Percentiles rank a stretch among this genome's conserved stretches.
Conservation (phyloP, 179 eudicot species). For the Beta corolliflora region DNA sequence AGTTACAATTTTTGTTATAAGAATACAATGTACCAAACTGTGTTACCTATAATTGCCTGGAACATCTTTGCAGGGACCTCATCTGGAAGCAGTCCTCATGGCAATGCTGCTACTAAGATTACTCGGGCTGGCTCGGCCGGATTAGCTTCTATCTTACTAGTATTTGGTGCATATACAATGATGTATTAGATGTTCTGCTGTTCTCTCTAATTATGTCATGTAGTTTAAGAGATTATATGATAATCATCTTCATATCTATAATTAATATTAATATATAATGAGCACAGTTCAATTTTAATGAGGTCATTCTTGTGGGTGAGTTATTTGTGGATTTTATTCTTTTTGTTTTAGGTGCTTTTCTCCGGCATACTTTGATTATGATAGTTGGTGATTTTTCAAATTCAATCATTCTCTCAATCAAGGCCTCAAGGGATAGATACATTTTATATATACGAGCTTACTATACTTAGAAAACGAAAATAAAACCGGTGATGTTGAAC, state of each 20-base stretch:
- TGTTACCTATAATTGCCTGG: background rate
- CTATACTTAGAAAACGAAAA: too few species aligned
- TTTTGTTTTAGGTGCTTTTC: too few species aligned
- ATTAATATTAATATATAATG: background rate
- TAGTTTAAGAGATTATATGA: background rate
- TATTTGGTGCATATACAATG: conserved; percentile 11
- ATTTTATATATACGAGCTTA: too few species aligned
- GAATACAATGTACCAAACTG: background rate
- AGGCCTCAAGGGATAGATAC: too few species aligned
- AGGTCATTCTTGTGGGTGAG: background rate
- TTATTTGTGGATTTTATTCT: too few species aligned
- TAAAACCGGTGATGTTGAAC: too few species aligned
- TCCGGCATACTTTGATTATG: too few species aligned
- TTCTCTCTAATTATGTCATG: background rate
- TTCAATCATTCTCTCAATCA: too few species aligned
- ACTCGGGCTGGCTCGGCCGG: background rate
- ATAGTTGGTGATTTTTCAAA: too few species aligned
- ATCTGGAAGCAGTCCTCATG: conserved; percentile 2
- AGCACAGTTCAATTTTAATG: background rate
- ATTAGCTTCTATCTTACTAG: background rate
- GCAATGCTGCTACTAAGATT: conserved; percentile 10
- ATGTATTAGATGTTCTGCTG: background rate
- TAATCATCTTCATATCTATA: background rate
- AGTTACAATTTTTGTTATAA: background rate
- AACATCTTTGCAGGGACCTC: background rate